Percentiles rank a stretch among this genome's conserved stretches.
These are phyloP conservation scores for Cynanchum wilfordii DNA, from an alignment of 257 asterid genomes.

Conservation along the genomic window DNA sequence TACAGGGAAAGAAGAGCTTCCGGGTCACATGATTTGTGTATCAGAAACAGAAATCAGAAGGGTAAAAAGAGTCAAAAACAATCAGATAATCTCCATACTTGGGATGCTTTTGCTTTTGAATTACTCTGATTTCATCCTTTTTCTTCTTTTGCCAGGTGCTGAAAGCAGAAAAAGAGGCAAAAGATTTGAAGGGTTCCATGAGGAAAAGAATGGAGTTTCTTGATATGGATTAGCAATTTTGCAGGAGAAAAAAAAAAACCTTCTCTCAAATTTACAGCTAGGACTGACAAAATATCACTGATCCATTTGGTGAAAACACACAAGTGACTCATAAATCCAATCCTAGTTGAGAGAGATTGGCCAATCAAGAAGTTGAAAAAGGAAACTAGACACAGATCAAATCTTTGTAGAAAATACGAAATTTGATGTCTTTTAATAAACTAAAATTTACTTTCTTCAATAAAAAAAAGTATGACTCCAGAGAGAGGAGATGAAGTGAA, in stretches of 20 bases:
- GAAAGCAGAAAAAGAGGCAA: conserved; percentile 78
- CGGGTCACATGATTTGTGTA: conserved; percentile 18
- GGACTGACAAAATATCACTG: neutral
- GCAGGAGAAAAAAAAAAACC: neutral
- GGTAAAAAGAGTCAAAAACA: conserved; percentile 6
- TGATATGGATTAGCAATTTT: conserved; percentile 54
- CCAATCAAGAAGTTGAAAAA: neutral
- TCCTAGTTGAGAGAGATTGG: neutral
- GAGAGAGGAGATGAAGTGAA: neutral
- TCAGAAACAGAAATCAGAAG: conserved; percentile 22
- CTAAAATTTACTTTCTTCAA: too few relatives aligned
- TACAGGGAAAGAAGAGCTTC: conserved; percentile 11
- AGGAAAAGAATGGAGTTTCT: conserved; percentile 96
- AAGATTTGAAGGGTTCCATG: conserved; percentile 89
- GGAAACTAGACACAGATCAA: neutral
- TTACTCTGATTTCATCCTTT: neutral
- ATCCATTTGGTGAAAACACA: neutral
- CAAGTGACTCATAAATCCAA: neutral
- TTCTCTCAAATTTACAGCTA: neutral
- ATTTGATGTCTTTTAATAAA: too few relatives aligned
- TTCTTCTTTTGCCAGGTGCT: conserved; percentile 53
- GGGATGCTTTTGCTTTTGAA: neutral
- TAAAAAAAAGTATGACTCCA: too few relatives aligned
- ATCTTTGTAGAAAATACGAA: neutral
- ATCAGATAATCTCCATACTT: neutral